phyloP scores from a whole-genome alignment of 192 early-diverging fungal species.

The Backusella morwellensis region DNA sequence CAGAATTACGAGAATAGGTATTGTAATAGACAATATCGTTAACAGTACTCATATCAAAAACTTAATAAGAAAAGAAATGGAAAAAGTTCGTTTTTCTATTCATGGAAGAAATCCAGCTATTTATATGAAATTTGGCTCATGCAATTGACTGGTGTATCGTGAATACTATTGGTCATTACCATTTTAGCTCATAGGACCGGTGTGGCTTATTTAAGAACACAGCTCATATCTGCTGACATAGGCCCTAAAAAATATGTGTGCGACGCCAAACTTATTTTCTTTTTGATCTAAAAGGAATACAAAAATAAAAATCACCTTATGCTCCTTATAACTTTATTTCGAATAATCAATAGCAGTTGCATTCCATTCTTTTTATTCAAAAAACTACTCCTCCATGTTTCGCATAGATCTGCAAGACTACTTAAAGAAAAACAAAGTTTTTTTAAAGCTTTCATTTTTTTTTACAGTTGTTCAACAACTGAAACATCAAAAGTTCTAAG shows the following conservation, averaged over 20 bases:
- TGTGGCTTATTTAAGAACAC: not conserved
- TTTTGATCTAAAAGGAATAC: not conserved
- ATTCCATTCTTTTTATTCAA: not conserved
- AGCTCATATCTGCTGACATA: not conserved
- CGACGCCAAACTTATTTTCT: not conserved
- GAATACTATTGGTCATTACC: not conserved
- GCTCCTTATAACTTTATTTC: not conserved
- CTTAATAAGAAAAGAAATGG: not conserved
- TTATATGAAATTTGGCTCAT: not conserved
- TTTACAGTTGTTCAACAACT: not conserved
- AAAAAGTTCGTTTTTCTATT: not conserved
- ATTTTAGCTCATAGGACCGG: slow-evolving; percentile 11
- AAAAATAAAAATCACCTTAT: not conserved
- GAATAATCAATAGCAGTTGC: not conserved
- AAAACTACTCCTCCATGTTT: not conserved
- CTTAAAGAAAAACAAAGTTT: not conserved
- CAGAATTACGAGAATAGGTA: not conserved
- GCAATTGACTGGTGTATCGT: not conserved
- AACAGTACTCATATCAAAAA: not conserved
- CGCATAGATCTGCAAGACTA: not conserved
- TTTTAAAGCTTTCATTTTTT: not conserved
- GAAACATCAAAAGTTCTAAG: not conserved
- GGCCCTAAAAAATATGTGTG: not conserved
- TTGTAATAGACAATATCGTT: not conserved
- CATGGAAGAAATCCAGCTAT: not conserved